These are phyloP conservation scores for Naganishia sp. DNA, from an alignment of 1,284 basidiomycete species.

Conservation along the genomic window DNA sequence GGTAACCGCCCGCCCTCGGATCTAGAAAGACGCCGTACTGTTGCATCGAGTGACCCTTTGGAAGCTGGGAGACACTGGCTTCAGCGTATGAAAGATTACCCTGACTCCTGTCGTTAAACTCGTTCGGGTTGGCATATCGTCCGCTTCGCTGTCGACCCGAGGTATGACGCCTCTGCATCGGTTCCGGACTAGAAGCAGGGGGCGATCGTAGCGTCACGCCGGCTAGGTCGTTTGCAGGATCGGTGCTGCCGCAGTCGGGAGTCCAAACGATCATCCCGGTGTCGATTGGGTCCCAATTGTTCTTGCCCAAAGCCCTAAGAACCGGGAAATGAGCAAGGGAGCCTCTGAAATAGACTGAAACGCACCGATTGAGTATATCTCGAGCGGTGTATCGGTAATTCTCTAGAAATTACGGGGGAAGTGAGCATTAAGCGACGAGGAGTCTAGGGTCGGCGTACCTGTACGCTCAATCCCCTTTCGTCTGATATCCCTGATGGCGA, in stretches of 20 bases:
- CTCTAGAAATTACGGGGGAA: slow-evolving; percentile 26
- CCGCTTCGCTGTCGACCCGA: slow-evolving; percentile 13
- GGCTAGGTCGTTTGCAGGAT: slow-evolving; percentile 48
- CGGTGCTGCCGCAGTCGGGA: slow-evolving; percentile 38
- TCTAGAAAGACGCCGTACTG: slow-evolving; percentile 8
- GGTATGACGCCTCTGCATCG: slow-evolving; percentile 4
- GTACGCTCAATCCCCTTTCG: slow-evolving; percentile 50
- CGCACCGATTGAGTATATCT: slow-evolving; percentile 53
- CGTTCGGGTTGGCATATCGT: not conserved
- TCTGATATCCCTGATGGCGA: slow-evolving; percentile 48
- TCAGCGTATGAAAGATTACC: slow-evolving; percentile 6
- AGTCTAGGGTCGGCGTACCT: slow-evolving; percentile 37
- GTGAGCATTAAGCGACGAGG: too few species aligned
- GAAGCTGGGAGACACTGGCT: slow-evolving; percentile 12
- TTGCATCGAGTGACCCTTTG: slow-evolving; percentile 3
- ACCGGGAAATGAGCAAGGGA: too few species aligned
- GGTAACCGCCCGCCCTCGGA: slow-evolving; percentile 4
- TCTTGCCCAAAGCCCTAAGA: slow-evolving; percentile 44
- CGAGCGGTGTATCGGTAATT: slow-evolving; percentile 55
- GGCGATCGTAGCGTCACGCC: slow-evolving; percentile 27
- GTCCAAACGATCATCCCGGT: slow-evolving; percentile 47
- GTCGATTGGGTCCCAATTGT: slow-evolving; percentile 51
- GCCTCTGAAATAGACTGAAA: not conserved
- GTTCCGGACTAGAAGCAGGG: not conserved
- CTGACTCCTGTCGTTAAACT: not conserved